Evolutionary conservation across 2,329 filamentous ascomycete species (phyloP), one percentile per base, ranked within the genome.

Genomic region (Pseudogymnoascus sp.): DNA sequence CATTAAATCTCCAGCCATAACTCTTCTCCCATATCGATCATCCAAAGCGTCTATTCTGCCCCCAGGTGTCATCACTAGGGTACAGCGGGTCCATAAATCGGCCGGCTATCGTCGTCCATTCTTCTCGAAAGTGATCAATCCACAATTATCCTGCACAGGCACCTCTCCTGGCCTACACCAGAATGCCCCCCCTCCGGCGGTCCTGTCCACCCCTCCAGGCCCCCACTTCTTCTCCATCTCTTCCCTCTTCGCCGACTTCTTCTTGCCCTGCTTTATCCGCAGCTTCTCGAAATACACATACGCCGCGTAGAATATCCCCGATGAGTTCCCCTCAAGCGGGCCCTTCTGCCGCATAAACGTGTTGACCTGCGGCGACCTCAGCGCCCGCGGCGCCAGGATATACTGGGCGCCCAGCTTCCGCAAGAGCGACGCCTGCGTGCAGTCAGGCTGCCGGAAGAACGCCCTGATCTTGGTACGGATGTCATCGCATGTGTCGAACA

Each of bases 201-300:
- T 55, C 29, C 49, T 55, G 1, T 55, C 49, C n/a, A 55, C 49
- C 5, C 49, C 49, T 33, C 49, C 49, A 55, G 49, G 26, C 1
- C 49, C 59, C 59, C 43, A 49, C 5, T 11, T 21, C 23, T 67
- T 62, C 69, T 85, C 81, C 80, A 85, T 84, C 63, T 81, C 78
- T 64, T 74, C 59, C 11, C 82, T 73, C 67, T 78, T 77, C 68
- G 80, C 76, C 16, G 71, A 76, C 74, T 85, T 85, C 49, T 78
- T 73, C 70, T 81, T 83, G 0, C 74, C 72, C 61, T 81, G 74
- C 67, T 76, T 76, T 61, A 85, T 71, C 14, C 82, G 73, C 66
- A 80, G 65, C 74, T 85, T 86, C 73, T 86, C 82, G 67, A 86
- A 86, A 69, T 79, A 84, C 19, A 83, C 77, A 68, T 85, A 86